phyloP scores from a whole-genome alignment of 2,329 filamentous ascomycete genomes.

The Fusarium falciforme region DNA sequence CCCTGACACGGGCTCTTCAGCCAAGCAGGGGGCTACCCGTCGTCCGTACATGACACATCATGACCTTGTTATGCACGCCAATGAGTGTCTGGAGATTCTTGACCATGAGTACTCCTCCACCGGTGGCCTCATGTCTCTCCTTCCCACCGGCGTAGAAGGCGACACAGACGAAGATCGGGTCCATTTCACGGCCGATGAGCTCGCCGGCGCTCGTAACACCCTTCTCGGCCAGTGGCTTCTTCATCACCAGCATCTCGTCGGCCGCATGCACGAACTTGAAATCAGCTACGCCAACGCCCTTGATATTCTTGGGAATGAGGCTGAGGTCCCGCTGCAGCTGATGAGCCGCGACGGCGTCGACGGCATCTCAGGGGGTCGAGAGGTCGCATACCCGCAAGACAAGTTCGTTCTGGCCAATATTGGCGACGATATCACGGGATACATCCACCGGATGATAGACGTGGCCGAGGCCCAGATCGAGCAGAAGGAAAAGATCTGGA shows the following conservation, averaged over 20 bases:
- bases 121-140: conserved; percentile 66
- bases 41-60: conserved; percentile 60
- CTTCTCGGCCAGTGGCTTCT: conserved; percentile 69
- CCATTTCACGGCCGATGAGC: conserved; percentile 44
- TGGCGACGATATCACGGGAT: conserved; percentile 61
- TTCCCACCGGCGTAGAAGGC: conserved; percentile 56
- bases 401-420: conserved; percentile 66
- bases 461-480: conserved; percentile 55
- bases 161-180: conserved; percentile 42
- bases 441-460: conserved; percentile 62
- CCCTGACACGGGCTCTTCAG: conserved; percentile 31
- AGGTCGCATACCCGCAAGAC: conserved; percentile 66
- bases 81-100: conserved; percentile 68
- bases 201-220: conserved; percentile 59
- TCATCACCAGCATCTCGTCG: conserved; percentile 64
- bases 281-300: conserved; percentile 62
- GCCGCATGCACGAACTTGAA: conserved; percentile 69
- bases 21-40: conserved; percentile 23
- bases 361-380: conserved; percentile 60
- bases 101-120: conserved; percentile 68
- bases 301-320: conserved; percentile 62
- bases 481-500: conserved; percentile 49
- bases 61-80: conserved; percentile 66
- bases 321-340: conserved; percentile 62
- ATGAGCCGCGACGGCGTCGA: conserved; percentile 65